phyloP scores from a whole-genome alignment of 1,284 basidiomycete species.

The Malassezia vespertilionis region DNA sequence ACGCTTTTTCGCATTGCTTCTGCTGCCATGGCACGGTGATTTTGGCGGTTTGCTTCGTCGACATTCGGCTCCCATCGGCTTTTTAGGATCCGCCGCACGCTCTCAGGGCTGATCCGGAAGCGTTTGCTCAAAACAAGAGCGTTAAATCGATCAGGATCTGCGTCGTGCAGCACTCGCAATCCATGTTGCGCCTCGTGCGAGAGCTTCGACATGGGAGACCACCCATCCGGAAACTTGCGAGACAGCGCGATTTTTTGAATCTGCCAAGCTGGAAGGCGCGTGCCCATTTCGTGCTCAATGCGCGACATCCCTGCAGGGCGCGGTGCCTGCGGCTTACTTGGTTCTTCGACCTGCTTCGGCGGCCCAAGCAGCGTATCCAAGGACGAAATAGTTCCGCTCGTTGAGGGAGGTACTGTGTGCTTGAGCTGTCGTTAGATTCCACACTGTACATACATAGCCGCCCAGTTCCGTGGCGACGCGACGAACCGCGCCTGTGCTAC shows the following conservation, averaged over 20 bases:
- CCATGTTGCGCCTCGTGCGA: slow-evolving; percentile 43
- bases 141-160: slow-evolving; percentile 36
- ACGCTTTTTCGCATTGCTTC: background rate
- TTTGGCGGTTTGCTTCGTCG: slow-evolving; percentile 11
- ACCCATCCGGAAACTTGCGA: slow-evolving; percentile 36
- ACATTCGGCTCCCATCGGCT: slow-evolving; percentile 9
- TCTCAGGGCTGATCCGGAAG: slow-evolving; percentile 36
- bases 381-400: slow-evolving; percentile 1
- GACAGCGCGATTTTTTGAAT: slow-evolving; percentile 31
- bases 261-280: slow-evolving; percentile 29
- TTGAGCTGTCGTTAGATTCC: slow-evolving; percentile 8
- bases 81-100: slow-evolving; percentile 36
- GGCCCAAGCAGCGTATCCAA: slow-evolving; percentile 34
- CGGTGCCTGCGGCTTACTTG: background rate
- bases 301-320: slow-evolving; percentile 34
- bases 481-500: slow-evolving; percentile 25
- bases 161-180: slow-evolving; percentile 29
- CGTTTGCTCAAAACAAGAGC: slow-evolving; percentile 22
- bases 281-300: slow-evolving; percentile 33
- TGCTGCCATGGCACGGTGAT: slow-evolving; percentile 6
- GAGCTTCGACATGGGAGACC: slow-evolving; percentile 39
- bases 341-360: background rate
- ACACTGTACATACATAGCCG: slow-evolving; percentile 17
- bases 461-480: slow-evolving; percentile 31
- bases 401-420: slow-evolving; percentile 9